Percentiles rank a stretch among this genome's conserved stretches.
Evolutionary conservation across 371 early-diverging fungal genomes (phyloP).

Genomic region (Syncephalastrum sp.): DNA sequence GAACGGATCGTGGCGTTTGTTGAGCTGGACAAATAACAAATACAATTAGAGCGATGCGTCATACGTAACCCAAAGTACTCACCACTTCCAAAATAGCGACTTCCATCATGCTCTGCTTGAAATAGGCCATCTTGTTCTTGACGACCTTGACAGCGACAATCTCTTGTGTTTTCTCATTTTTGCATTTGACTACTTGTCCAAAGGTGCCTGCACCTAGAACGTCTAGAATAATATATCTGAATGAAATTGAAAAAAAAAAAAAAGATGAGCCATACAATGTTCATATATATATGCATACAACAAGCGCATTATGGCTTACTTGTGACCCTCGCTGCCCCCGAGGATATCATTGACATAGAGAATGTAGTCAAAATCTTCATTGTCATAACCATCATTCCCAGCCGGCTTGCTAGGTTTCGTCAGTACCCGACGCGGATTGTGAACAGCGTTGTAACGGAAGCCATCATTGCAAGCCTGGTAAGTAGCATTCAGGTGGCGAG

Average conservation of each 20-base stretch:
- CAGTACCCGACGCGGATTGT: conserved; percentile 86
- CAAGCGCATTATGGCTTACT: conserved; percentile 43
- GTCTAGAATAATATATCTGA: conserved; percentile 81
- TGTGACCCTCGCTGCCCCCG: conserved; percentile 72
- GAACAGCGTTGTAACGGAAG: conserved; percentile 70
- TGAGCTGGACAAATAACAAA: conserved; percentile 52
- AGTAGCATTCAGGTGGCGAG: conserved; percentile 19
- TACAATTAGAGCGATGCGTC: neutral
- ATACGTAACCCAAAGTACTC: conserved; percentile 3
- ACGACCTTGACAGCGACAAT: conserved; percentile 94
- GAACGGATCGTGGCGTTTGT: conserved; percentile 74
- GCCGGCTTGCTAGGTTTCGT: conserved; percentile 88
- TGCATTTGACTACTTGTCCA: conserved; percentile 96
- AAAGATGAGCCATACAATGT: neutral
- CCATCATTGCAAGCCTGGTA: conserved; percentile 57
- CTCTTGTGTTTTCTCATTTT: conserved; percentile 80
- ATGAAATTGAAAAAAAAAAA: neutral
- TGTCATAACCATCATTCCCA: conserved; percentile 89
- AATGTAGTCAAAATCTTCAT: conserved; percentile 91
- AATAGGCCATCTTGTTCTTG: conserved; percentile 93
- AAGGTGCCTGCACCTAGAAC: conserved; percentile 96
- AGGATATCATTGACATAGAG: conserved; percentile 89
- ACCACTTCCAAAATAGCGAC: conserved; percentile 85
- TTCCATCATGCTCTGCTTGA: conserved; percentile 95
- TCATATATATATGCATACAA: no score